A percentile compares a stretch with the other conserved stretches of the same genome.
Conservation (phyloP, 805 yeast species). For the Candida silvatica region DNA sequence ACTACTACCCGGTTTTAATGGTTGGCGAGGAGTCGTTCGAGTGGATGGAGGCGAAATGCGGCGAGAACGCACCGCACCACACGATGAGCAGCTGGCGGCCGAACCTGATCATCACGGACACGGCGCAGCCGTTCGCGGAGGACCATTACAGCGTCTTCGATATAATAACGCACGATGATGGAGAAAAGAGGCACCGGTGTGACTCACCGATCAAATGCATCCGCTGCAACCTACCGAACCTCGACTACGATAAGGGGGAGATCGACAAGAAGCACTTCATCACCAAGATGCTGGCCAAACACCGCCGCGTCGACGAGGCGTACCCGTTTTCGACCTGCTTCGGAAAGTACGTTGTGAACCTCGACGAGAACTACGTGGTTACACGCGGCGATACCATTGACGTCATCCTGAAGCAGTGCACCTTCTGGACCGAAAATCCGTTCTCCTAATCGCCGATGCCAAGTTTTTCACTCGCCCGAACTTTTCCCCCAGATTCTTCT, state of each 20-base stretch:
- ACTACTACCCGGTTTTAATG: conserved; percentile 22
- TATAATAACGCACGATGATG: conserved; percentile 5
- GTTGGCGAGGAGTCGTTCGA: conserved; percentile 16
- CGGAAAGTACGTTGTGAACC: conserved; percentile 21
- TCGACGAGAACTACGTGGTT: conserved; percentile 12
- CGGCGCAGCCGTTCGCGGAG: conserved; percentile 17
- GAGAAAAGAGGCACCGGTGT: conserved; percentile 9
- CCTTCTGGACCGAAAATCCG: conserved; percentile 1
- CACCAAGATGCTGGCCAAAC: conserved; percentile 17
- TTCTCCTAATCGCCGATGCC: too few species aligned
- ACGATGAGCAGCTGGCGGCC: conserved; percentile 19
- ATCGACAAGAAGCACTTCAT: conserved; percentile 15
- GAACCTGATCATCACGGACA: conserved; percentile 16
- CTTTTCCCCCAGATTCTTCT: too few species aligned
- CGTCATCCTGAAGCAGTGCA: conserved; percentile 10
- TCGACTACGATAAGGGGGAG: conserved; percentile 13
- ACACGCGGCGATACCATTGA: conserved; percentile 19
- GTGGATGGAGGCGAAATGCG: conserved; percentile 7
- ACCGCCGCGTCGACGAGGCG: conserved; percentile 22
- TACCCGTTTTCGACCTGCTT: conserved; percentile 17
- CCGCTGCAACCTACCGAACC: conserved; percentile 22
- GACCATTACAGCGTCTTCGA: conserved; percentile 20
- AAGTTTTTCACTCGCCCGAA: too few species aligned
- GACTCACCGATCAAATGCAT: conserved; percentile 20
- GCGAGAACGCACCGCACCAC: conserved; percentile 9